These are phyloP conservation scores for Aspergillus unguis DNA, from an alignment of 2,329 filamentous ascomycete genomes.

Conservation along the genomic window DNA sequence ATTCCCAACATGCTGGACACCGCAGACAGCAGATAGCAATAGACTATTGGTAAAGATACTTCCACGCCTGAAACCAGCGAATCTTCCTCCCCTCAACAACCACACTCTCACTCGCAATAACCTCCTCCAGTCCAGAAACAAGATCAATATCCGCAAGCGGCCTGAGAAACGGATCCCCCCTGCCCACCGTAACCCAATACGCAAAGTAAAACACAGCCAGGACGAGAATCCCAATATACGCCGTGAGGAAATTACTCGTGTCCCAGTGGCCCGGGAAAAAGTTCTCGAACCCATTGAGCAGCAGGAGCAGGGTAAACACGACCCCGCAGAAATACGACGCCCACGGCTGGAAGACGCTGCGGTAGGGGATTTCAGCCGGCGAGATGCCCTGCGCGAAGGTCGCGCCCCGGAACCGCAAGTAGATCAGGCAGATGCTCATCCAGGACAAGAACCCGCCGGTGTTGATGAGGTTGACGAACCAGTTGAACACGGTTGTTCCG, in stretches of 20 bases:
- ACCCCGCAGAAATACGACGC: not conserved
- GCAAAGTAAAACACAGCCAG: not conserved
- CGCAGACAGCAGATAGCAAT: no score
- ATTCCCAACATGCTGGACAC: no score
- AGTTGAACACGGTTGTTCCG: conserved; percentile 59
- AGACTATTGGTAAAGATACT: no score
- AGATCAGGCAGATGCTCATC: not conserved
- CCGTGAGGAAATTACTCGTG: not conserved
- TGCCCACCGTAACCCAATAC: not conserved
- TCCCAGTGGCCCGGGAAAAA: not conserved
- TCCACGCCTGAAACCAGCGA: no score
- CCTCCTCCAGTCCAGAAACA: not conserved
- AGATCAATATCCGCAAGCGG: not conserved
- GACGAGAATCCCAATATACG: not conserved
- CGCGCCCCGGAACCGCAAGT: not conserved
- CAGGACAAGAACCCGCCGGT: not conserved
- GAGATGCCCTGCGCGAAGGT: not conserved
- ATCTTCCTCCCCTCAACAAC: no score
- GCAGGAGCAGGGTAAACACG: not conserved
- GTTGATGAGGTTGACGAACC: conserved; percentile 43
- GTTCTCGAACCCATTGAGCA: not conserved
- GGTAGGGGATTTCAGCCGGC: not conserved
- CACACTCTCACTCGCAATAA: no score
- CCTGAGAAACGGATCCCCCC: not conserved
- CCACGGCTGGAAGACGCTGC: not conserved